These are phyloP conservation scores for Zygoascus meyerae DNA, from an alignment of 1,139 yeast species.

Conservation along the genomic window DNA sequence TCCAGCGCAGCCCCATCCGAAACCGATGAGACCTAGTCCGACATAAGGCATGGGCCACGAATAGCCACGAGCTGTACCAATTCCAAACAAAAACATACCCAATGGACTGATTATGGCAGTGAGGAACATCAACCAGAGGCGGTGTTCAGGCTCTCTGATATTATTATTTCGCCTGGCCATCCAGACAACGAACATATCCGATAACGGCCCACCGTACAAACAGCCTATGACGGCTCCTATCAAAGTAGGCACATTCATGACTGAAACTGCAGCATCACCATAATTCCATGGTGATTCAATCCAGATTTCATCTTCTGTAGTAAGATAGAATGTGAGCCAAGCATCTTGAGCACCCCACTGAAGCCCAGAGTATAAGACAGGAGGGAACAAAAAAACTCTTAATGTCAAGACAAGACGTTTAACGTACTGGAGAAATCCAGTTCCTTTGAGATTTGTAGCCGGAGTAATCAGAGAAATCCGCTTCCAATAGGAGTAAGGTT, in stretches of 20 bases:
- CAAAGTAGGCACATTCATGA: slow-evolving; percentile 77
- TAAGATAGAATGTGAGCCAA: slow-evolving; percentile 69
- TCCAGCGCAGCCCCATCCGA: slow-evolving; percentile 55
- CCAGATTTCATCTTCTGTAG: slow-evolving; percentile 71
- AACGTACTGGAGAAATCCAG: slow-evolving; percentile 64
- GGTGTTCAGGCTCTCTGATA: slow-evolving; percentile 69
- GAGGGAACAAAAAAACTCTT: slow-evolving; percentile 69
- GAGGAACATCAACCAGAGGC: slow-evolving; percentile 64
- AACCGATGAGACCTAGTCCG: slow-evolving; percentile 46
- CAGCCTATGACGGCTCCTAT: slow-evolving; percentile 83
- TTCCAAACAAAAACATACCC: slow-evolving; percentile 73
- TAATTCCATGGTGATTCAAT: slow-evolving; percentile 67
- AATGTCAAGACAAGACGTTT: slow-evolving; percentile 53
- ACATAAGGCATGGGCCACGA: slow-evolving; percentile 46
- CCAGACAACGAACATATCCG: slow-evolving; percentile 69
- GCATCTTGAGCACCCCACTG: slow-evolving; percentile 87
- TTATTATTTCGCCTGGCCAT: slow-evolving; percentile 68
- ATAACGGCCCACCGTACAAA: slow-evolving; percentile 64
- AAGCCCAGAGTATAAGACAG: slow-evolving; percentile 71
- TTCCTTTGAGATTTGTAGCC: slow-evolving; percentile 60
- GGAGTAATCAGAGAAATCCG: slow-evolving; percentile 60
- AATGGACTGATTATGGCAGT: slow-evolving; percentile 67
- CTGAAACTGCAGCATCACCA: slow-evolving; percentile 67
- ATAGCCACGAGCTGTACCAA: slow-evolving; percentile 61
- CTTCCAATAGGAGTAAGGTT: slow-evolving; percentile 44